Conservation (phyloP, 768 basidiomycete species). For the Naganishia randhawae region DNA sequence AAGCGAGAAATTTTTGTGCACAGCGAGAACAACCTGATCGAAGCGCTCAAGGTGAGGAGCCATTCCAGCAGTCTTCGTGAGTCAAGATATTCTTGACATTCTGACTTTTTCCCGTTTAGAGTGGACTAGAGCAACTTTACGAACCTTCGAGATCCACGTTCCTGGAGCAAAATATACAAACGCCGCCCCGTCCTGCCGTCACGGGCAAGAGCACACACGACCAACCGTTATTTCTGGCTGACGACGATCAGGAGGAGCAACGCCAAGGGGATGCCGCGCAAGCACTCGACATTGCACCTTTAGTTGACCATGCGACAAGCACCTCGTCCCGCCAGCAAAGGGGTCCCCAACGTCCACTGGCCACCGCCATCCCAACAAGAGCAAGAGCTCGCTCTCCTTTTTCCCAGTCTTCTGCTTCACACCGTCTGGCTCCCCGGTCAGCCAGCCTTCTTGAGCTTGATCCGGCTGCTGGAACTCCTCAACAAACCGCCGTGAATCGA, state of each 20-base stretch:
- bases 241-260: not conserved
- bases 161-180: conserved; percentile 54
- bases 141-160: conserved; percentile 70
- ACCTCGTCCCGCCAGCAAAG: not conserved
- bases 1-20: conserved; percentile 93
- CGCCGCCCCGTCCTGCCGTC: conserved; percentile 27
- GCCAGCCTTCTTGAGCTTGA: not conserved
- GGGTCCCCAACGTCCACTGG: not conserved
- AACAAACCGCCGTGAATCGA: not conserved
- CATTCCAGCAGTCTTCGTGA: not conserved
- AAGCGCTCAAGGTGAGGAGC: conserved; percentile 66
- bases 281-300: not conserved
- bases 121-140: conserved; percentile 65
- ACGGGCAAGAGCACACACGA: conserved; percentile 16
- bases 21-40: conserved; percentile 73
- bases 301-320: not conserved
- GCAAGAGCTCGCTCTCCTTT: not conserved
- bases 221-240: conserved; percentile 10
- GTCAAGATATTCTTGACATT: conserved; percentile 1
- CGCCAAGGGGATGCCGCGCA: not conserved
- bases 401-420: not conserved
- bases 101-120: conserved; percentile 51
- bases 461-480: no score
- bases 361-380: not conserved
- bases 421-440: conserved; percentile 1